Evolutionary conservation across 108 stramenopile species (phyloP), one percentile per base, ranked within the genome.

Genomic region (Pelagomonas calceolata): DNA sequence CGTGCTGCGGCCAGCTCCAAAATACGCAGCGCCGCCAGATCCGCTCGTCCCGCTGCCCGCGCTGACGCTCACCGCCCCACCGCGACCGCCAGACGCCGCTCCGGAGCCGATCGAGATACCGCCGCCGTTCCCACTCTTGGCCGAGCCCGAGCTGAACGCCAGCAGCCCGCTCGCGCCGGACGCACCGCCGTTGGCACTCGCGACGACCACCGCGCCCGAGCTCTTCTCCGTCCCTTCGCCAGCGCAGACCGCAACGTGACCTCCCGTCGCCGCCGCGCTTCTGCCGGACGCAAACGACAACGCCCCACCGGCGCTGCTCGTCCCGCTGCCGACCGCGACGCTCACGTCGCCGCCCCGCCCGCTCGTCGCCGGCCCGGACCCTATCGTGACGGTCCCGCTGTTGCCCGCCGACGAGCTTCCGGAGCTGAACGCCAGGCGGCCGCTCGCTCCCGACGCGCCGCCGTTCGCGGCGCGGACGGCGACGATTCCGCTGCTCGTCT

Each of bases 391-490:
- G 21, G 7, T 26, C 10, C 51, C 51, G 21, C 21, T 26, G 65
- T 78, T 33, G 18, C 83, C 83, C 5, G 51, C 36, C n/a, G 63
- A 71, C 9, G 80, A 60, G 26, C 37, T 75, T 26, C 51, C 51
- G 21, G 51, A 60, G 51, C 21, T 26, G 26, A 60, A 60, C 10
- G 29, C 51, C 51, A 60, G 51, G 10, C 51, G 51, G 7, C 51
- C 51, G 21, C 21, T 26, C 51, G 21, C 10, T 1, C 51, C 51
- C 51, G 26, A 1, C 21, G 51, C 51, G 10, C 51, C 51, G 51
- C 51, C 51, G 26, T 60, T 60, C 7, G 51, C 51, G 1, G 51
- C 18, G 21, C 26, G 14, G 51, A 60, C 29, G 7, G 0, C 14
- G 26, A 60, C 51, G 21, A 26, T 26, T 3, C 51, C 51, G 51